phyloP scores from a whole-genome alignment of 352 stramenopile species.

The Pilasporangium apinafurcum region DNA sequence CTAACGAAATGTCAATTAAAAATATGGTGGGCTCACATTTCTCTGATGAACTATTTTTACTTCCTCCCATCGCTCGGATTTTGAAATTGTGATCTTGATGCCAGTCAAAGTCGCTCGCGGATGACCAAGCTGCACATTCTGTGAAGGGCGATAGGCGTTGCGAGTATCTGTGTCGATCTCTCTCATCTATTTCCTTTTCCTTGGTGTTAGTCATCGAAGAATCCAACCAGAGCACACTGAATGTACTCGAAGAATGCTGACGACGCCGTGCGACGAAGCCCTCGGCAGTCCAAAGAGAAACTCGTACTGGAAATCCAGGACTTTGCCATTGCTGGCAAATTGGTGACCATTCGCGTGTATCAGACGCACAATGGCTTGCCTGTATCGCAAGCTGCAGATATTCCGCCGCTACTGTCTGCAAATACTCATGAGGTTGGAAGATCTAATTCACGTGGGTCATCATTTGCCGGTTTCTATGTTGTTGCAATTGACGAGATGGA shows the following conservation, averaged over 20 bases:
- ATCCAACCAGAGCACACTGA: too few relatives aligned
- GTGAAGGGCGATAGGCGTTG: background rate
- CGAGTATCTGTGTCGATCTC: background rate
- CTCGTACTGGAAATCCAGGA: constrained; percentile 29
- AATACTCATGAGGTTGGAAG: background rate
- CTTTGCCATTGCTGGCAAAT: constrained; percentile 22
- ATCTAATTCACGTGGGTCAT: background rate
- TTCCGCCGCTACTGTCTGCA: background rate
- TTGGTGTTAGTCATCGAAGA: constrained; percentile 2
- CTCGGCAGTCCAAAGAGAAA: constrained; percentile 5
- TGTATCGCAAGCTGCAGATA: constrained; percentile 1
- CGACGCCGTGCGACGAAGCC: background rate
- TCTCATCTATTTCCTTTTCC: background rate
- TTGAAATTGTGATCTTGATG: background rate
- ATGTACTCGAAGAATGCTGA: background rate
- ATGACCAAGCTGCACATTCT: too few relatives aligned
- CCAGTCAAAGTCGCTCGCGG: too few relatives aligned
- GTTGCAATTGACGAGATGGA: constrained; percentile 56
- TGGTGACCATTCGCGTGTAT: constrained; percentile 27
- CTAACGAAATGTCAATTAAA: too few relatives aligned
- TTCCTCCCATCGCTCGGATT: too few relatives aligned
- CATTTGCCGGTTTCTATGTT: constrained; percentile 30
- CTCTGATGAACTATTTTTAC: too few relatives aligned
- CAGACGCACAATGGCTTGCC: constrained; percentile 13
- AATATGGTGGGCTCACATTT: too few relatives aligned